Evolutionary conservation across 116 monocot genomes (phyloP), one percentile per base, ranked within the genome.

Genomic region (Papilionanthe hybrid): DNA sequence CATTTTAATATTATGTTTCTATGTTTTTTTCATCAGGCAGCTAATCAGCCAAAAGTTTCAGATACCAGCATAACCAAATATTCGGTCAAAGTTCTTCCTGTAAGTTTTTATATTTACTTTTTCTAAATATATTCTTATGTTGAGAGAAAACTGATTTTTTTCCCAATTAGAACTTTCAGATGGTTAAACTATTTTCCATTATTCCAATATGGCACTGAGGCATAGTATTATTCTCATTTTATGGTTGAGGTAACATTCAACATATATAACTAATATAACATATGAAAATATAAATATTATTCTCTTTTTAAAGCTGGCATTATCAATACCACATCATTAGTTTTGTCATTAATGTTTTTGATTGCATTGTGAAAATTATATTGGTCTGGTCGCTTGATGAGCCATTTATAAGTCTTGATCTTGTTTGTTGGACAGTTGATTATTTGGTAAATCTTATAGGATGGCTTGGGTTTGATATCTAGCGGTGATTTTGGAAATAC

Each of bases 11-110:
- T 28, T 45, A 37, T 37, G 5, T 20, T 68, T 53, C 11, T 63
- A 9, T 63, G 74, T 9, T 50, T 7, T 23, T 37, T 53, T 78
- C 32, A 32, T 83, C 84, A 94, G 96, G 85, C 91, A 45, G 69
- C 47, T 74, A 83, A 77, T 72, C 94, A 87, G 83, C 91, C 92
- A 71, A 92, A 83, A 88, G 74, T 79, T 23, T 81, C 82, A 42
- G 94, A 94, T 83, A 85, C 92, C 30, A 92, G 83, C 76, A 87
- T 91, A 53, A 97, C 92, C 47, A 97, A 89, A 66, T 98, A 94
- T 80, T 92, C 94, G 2, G 97, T 94, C 43, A 94, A 98, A 72
- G 94, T 98, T 27, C 77, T 94, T 41, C 94, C 94, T 53, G 97
- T 97, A 89, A 97, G 94, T 88, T 84, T 47, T 1, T 25, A 5